Conservation (phyloP, 2,329 filamentous ascomycete genomes). For the Penicillium italicum region DNA sequence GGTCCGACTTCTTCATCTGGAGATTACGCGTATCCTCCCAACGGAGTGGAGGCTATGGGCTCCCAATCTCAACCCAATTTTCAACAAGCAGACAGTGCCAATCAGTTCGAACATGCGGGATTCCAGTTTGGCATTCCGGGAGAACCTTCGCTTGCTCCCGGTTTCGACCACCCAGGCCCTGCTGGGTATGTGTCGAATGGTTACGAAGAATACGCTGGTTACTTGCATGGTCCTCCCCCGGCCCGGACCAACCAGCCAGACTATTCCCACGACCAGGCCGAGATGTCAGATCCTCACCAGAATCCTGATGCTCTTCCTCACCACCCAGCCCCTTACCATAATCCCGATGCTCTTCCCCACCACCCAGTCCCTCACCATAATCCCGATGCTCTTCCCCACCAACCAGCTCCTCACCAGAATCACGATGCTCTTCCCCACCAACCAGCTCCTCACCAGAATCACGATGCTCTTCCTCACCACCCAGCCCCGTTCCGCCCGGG, state of each 20-base stretch:
- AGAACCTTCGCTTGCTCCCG: slow-evolving; percentile 15
- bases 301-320: slow-evolving; percentile 55
- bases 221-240: slow-evolving; percentile 23
- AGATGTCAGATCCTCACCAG: slow-evolving; percentile 27
- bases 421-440: slow-evolving; percentile 56
- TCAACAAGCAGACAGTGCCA: slow-evolving; percentile 21
- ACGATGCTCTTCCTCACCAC: slow-evolving; percentile 55
- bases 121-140: slow-evolving; percentile 70
- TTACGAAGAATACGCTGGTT: slow-evolving; percentile 17
- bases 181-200: slow-evolving; percentile 19
- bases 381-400: background rate
- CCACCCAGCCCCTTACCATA: too few species aligned
- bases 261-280: slow-evolving; percentile 18
- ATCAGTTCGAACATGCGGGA: slow-evolving; percentile 48
- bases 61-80: slow-evolving; percentile 50
- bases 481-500: slow-evolving; percentile 55
- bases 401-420: slow-evolving; percentile 45
- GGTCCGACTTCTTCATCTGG: slow-evolving; percentile 19
- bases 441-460: slow-evolving; percentile 49
- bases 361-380: slow-evolving; percentile 46
- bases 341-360: too few species aligned
- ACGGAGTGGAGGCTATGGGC: slow-evolving; percentile 24
- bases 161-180: slow-evolving; percentile 11
- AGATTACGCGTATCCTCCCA: slow-evolving; percentile 39
- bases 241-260: slow-evolving; percentile 22